Percentiles rank a stretch among this genome's conserved stretches.
Evolutionary conservation across 345 rosid species (phyloP).

Genomic region (Euphorbia lathyris): DNA sequence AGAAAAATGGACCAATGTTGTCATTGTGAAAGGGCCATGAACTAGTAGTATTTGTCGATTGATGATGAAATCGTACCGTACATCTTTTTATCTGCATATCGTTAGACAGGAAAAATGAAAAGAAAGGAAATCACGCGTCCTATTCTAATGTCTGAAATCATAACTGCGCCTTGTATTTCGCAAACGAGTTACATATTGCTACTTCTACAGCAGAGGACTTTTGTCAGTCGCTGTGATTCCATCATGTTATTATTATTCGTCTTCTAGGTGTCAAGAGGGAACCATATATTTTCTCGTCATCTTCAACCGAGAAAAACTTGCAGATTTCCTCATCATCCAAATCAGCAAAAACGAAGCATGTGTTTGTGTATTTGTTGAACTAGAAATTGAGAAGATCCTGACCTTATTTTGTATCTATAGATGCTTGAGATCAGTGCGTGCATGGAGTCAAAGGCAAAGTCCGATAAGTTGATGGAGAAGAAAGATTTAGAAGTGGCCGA

Average conservation of each 20-base stretch:
- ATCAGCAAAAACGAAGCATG: neutral
- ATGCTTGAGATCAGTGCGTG: constrained; percentile 68
- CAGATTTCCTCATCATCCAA: neutral
- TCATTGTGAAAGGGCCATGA: neutral
- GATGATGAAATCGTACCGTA: neutral
- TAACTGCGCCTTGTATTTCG: neutral
- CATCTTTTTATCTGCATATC: neutral
- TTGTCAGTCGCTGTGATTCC: neutral
- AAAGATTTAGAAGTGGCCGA: constrained; percentile 46
- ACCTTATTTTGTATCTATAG: constrained; percentile 30
- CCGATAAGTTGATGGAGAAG: constrained; percentile 35
- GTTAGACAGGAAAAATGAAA: neutral
- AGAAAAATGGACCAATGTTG: neutral
- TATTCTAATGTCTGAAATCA: neutral
- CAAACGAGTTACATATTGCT: too few species aligned
- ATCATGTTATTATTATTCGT: neutral
- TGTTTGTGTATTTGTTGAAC: neutral
- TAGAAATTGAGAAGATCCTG: constrained; percentile 5
- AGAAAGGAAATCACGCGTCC: too few species aligned
- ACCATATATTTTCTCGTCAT: neutral
- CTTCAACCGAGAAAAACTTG: neutral
- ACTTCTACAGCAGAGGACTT: too few species aligned
- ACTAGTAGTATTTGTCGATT: neutral
- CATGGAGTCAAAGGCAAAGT: constrained; percentile 55
- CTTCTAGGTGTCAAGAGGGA: neutral